Conservation (phyloP, 2,329 filamentous ascomycete genomes). For the Allantophomopsis cytisporea region DNA sequence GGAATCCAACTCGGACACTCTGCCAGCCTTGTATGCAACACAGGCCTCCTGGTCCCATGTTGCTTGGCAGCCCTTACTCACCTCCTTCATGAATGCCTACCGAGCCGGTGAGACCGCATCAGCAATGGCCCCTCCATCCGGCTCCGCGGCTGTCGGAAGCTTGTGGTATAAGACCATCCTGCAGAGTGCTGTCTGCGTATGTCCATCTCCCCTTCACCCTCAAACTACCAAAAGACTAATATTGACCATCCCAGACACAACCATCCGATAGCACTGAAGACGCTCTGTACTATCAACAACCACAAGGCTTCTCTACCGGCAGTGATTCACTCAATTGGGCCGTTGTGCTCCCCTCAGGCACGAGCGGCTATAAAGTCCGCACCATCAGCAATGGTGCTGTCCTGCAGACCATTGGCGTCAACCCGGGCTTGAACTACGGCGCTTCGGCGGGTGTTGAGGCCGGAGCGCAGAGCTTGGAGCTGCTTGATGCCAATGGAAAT, state of each 20-base stretch:
- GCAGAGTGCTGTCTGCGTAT: background rate
- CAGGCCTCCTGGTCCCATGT: slow-evolving; percentile 10
- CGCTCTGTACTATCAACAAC: background rate
- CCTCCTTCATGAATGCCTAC: slow-evolving; percentile 13
- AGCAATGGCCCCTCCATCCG: background rate
- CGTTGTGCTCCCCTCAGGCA: background rate
- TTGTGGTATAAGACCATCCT: background rate
- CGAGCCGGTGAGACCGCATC: background rate
- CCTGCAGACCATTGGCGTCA: too few species aligned
- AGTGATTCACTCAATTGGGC: background rate
- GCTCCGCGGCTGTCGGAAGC: background rate
- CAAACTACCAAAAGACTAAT: too few species aligned
- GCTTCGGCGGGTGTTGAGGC: too few species aligned
- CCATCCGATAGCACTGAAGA: background rate
- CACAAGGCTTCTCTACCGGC: background rate
- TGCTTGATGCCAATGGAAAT: too few species aligned
- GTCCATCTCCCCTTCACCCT: too few species aligned
- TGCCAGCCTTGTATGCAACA: slow-evolving; percentile 18
- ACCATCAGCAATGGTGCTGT: too few species aligned
- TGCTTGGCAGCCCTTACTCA: slow-evolving; percentile 21
- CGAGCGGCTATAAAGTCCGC: too few species aligned
- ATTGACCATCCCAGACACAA: background rate
- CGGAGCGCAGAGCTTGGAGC: too few species aligned
- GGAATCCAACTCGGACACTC: slow-evolving; percentile 10
- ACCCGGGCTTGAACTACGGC: too few species aligned